Base-by-base conservation (phyloP, 352 stramenopile species). In the Pseudoperonospora humuli region DNA sequence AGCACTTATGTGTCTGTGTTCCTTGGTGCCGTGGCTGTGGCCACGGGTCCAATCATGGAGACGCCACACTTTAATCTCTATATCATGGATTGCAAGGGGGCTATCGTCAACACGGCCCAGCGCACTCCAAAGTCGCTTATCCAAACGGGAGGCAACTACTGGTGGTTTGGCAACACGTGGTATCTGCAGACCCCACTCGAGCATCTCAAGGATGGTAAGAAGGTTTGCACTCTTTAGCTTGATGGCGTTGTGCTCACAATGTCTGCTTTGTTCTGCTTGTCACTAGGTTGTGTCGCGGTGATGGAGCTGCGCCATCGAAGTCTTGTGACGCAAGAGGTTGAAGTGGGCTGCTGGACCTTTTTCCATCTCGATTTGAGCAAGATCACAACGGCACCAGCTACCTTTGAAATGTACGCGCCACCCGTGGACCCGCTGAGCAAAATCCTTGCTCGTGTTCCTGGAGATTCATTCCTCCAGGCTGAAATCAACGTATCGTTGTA, bases 131-230 rank as follows among this genome's bases (percentile, higher is more conserved):
- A 89, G 57, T 91, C 79, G 27, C 60, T 93, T 21, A 93, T 93
- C 48, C 78, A 93, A 57, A 78, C 76, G 2, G 75, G 76, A 29
- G 75, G 76, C 27, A 90, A 89, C 57, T 88, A 90, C 53, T 91
- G 78, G 82, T 92, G 76, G 76, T 93, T 91, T 50, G 82, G 82
- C 51, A 93, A 93, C 57, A 86, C 78, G 37, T 93, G 82, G 82
- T 82, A 88, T 61, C 47, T 93, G 15, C 82, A 93, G 49, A 84
- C 76, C 7, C 79, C 78, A 13, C 60, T 93, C 14, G 82, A 92
- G 39, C 82, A 93, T 52, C 68, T 93, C 36, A 89, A 84, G 39
- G 79, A 93, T 25, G 79, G 78, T 91, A 75, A 33, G 76, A 34
- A 39, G 33, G 14, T 32, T 32, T 26, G 7, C 7, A 26, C 23